Evolutionary conservation across 2,329 filamentous ascomycete genomes (phyloP).

Genomic region (Chrysoporthe deuterocubensis): DNA sequence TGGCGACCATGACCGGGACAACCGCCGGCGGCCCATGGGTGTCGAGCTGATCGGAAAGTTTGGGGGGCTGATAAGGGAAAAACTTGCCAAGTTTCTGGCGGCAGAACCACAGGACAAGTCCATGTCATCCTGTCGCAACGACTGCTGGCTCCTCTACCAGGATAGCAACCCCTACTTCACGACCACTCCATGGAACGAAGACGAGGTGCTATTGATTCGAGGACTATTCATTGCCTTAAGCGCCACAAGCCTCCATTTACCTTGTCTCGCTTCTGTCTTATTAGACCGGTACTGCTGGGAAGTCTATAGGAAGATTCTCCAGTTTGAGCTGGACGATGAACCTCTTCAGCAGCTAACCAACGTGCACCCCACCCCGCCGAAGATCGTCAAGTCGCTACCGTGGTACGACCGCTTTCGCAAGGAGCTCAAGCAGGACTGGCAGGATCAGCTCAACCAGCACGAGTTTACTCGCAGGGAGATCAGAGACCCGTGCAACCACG

Average conservation of each 20-base stretch:
- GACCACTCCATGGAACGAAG: slow-evolving; percentile 51
- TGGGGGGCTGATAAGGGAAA: slow-evolving; percentile 35
- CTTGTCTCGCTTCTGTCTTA: slow-evolving; percentile 55
- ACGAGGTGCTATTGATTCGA: slow-evolving; percentile 53
- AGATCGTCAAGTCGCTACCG: slow-evolving; percentile 50
- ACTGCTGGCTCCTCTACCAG: slow-evolving; percentile 48
- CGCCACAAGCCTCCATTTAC: slow-evolving; percentile 34
- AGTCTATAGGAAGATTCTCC: slow-evolving; percentile 49
- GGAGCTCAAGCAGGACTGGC: slow-evolving; percentile 57
- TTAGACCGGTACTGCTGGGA: slow-evolving; percentile 58
- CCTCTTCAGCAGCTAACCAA: slow-evolving; percentile 34
- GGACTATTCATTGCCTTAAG: slow-evolving; percentile 44
- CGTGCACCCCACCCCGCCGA: slow-evolving; percentile 36
- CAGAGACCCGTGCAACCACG: slow-evolving; percentile 70
- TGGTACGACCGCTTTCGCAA: slow-evolving; percentile 64
- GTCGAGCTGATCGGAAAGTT: slow-evolving; percentile 48
- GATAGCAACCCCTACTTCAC: slow-evolving; percentile 38
- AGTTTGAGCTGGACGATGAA: slow-evolving; percentile 40
- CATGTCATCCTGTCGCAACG: slow-evolving; percentile 39
- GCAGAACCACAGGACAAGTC: slow-evolving; percentile 21
- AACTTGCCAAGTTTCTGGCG: slow-evolving; percentile 38
- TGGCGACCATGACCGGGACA: slow-evolving; percentile 59
- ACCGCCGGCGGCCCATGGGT: slow-evolving; percentile 58
- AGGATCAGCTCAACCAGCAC: slow-evolving; percentile 58
- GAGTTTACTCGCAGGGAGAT: slow-evolving; percentile 60